Conservation (phyloP, 345 rosid genomes). For the Firmiana major region DNA sequence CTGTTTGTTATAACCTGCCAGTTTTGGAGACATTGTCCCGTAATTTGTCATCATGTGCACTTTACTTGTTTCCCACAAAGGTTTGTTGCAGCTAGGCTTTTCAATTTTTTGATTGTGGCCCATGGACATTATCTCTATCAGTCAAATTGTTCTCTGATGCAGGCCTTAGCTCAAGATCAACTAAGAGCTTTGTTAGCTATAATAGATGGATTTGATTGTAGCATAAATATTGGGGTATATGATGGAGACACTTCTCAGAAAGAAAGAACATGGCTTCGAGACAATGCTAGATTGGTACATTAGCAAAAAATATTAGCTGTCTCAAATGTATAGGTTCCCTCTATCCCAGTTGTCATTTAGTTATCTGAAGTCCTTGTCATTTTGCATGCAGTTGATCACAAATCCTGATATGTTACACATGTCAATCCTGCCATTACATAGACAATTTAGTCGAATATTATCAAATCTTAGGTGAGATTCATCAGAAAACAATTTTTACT, state of each 20-base stretch:
- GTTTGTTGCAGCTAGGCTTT: constrained; percentile 30
- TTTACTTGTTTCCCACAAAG: constrained; percentile 94
- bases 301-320: constrained; percentile 16
- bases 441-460: constrained; percentile 69
- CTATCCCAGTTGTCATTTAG: constrained; percentile 9
- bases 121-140: neutral
- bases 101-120: neutral
- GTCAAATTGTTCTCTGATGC: constrained; percentile 23
- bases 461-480: constrained; percentile 69
- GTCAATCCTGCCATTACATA: constrained; percentile 79
- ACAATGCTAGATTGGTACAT: constrained; percentile 77
- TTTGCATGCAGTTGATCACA: constrained; percentile 72
- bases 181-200: constrained; percentile 60
- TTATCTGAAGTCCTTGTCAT: constrained; percentile 20
- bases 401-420: constrained; percentile 97
- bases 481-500: neutral
- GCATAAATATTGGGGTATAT: constrained; percentile 68
- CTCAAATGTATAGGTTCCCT: constrained; percentile 4
- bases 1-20: constrained; percentile 94
- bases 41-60: constrained; percentile 69
- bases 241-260: constrained; percentile 82
- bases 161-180: constrained; percentile 99
- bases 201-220: constrained; percentile 41
- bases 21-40: constrained; percentile 74
- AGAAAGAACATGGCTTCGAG: constrained; percentile 67